Percentiles rank a stretch among this genome's conserved stretches.
Conservation (phyloP, 179 eudicot genomes). For the Vitellaria paradoxa region DNA sequence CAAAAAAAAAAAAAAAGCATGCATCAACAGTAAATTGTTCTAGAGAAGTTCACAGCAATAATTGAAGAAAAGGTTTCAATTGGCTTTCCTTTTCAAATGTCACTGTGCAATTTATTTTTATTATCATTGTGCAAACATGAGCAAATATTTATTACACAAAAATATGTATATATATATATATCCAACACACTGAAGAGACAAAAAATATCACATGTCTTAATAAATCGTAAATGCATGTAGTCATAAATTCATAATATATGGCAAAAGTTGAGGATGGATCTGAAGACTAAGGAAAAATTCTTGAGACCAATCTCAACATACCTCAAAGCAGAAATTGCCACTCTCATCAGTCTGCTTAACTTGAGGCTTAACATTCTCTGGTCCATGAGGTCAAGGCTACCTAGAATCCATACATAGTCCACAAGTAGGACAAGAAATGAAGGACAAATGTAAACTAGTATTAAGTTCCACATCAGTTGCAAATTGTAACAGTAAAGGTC, state of each 20-base stretch:
- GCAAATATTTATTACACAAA: neutral
- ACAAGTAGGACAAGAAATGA: slow-evolving; percentile 6
- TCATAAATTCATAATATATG: neutral
- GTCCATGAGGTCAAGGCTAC: slow-evolving; percentile 99
- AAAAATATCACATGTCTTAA: no score
- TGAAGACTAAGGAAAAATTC: neutral
- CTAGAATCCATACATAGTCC: slow-evolving; percentile 33
- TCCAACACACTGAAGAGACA: no score
- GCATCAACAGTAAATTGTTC: no score
- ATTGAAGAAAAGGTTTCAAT: no score
- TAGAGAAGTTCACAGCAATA: no score
- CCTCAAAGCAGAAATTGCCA: slow-evolving; percentile 97
- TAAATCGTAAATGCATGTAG: no score
- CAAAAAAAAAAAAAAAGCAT: no score
- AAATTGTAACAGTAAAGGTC: neutral
- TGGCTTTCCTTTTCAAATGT: no score
- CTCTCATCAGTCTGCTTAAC: slow-evolving; percentile 67
- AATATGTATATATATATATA: no score
- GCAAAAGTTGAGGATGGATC: slow-evolving; percentile 7
- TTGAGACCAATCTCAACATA: slow-evolving; percentile 20
- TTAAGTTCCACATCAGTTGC: neutral
- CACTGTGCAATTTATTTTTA: no score
- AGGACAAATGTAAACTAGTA: neutral
- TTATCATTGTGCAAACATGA: neutral
- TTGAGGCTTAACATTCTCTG: slow-evolving; percentile 96